Percentiles rank a stretch among this genome's conserved stretches.
These are phyloP conservation scores for Suillus ampliporus DNA, from an alignment of 768 basidiomycete species.

Conservation along the genomic window DNA sequence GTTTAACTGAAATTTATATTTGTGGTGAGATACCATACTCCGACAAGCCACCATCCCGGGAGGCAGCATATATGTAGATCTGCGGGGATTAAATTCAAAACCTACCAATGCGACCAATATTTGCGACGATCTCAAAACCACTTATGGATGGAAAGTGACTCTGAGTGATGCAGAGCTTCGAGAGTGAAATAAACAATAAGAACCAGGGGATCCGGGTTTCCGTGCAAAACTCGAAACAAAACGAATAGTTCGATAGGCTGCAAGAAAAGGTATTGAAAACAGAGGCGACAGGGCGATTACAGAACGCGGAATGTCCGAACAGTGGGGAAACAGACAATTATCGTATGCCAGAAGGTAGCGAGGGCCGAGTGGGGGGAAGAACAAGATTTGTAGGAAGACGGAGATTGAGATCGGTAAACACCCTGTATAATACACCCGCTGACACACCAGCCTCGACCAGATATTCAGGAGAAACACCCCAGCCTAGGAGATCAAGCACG, in stretches of 20 bases:
- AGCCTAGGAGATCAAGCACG: slow-evolving; percentile 61
- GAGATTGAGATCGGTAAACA: slow-evolving; percentile 51
- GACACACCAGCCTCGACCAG: slow-evolving; percentile 52
- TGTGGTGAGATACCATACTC: not conserved
- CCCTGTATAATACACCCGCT: slow-evolving; percentile 40
- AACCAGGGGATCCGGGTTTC: not conserved
- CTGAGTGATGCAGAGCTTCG: not conserved
- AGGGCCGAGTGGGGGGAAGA: slow-evolving; percentile 2
- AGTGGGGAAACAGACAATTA: slow-evolving; percentile 4
- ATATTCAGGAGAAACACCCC: slow-evolving; percentile 57
- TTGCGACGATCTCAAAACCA: not conserved
- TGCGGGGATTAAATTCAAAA: not conserved
- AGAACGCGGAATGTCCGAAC: slow-evolving; percentile 1
- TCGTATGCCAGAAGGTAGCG: not conserved
- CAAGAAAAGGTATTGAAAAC: not conserved
- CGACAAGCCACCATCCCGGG: too few relatives aligned
- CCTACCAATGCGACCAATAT: not conserved
- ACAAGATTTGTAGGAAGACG: slow-evolving; percentile 36
- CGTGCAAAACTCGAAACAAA: slow-evolving; percentile 1
- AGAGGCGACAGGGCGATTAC: not conserved
- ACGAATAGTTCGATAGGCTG: slow-evolving; percentile 4
- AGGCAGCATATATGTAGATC: not conserved
- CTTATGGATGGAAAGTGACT: not conserved
- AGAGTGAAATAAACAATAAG: not conserved
- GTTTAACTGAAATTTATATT: not conserved